Base-by-base conservation (phyloP, 2,329 filamentous ascomycete species). In the Colletotrichum camelliae region DNA sequence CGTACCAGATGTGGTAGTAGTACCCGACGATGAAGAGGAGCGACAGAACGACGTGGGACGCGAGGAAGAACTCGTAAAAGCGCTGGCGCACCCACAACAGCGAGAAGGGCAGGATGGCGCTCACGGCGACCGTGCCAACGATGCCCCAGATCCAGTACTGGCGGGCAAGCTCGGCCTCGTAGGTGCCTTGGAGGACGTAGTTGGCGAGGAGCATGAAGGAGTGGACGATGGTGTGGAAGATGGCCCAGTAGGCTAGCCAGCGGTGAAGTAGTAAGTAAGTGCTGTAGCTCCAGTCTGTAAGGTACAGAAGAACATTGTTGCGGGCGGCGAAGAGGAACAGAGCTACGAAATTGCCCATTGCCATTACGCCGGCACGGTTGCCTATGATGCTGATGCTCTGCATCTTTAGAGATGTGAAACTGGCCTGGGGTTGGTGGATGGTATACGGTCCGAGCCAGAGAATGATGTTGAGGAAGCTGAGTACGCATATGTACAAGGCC, bases 381-480 rank as follows among this genome's bases (percentile, higher is more conserved):
- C 79, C 80, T 5, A 81, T 79, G 31, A 81, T 81, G 39, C 82
- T 81, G 16, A 85, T 75, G 7, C 81, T 81, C 70, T 84, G 80
- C 39, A 77, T 70, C 4, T 74, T 70, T 0, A 80, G 73, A 6
- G 77, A 81, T 1, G 76, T 39, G 58, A 82, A 84, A 18, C 72
- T 79, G n/a, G 77, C 75, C 21, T 83, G 81, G 1, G 81, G 81
- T 1, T 81, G 80, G 55, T 81, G 79, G 37, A 77, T 78, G 8
- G 78, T 70, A 55, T 83, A 84, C 0, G 83, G 82, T 3, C 79
- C 80, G 16, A 83, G 70, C 43, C 82, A 80, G 33, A 86, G 80
- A 5, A 84, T 31, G 43, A 84, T 39, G 70, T 86, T 86, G 35
- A 85, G 79, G 7, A 83, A 37, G 70, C 82, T 80, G 48, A 85